Conservation (phyloP, 371 early-diverging fungal genomes). For the Rhizopus stolonifer region DNA sequence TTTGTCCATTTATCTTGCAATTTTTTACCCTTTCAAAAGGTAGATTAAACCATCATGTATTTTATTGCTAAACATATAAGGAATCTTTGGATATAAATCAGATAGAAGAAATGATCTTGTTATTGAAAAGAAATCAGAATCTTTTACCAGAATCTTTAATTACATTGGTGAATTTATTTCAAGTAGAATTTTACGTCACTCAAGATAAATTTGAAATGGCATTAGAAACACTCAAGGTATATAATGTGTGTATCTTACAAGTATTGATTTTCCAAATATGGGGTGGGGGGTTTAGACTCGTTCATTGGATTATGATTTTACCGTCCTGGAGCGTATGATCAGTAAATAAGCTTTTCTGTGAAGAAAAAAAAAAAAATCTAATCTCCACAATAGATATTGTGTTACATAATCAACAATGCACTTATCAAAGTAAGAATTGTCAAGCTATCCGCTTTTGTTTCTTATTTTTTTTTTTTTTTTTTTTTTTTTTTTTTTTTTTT, state of each 20-base stretch:
- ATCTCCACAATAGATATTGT: slow-evolving; percentile 2
- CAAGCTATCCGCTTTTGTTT: too few relatives aligned
- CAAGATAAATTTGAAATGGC: slow-evolving; percentile 12
- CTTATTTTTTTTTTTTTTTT: too few relatives aligned
- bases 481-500: background rate
- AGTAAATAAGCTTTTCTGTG: background rate
- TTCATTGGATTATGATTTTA: background rate
- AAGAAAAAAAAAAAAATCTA: background rate
- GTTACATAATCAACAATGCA: slow-evolving; percentile 7
- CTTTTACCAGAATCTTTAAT: background rate
- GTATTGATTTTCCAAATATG: too few relatives aligned
- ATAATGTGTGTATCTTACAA: too few relatives aligned
- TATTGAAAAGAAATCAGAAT: background rate
- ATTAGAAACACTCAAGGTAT: slow-evolving; percentile 5
- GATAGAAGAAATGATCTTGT: background rate
- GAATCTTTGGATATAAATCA: background rate
- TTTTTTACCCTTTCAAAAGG: background rate
- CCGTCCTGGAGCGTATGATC: slow-evolving; percentile 14
- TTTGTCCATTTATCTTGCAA: background rate
- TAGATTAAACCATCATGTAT: too few relatives aligned
- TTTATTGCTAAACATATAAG: too few relatives aligned
- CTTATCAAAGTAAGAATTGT: slow-evolving; percentile 16
- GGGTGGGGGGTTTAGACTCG: too few relatives aligned
- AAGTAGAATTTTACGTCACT: slow-evolving; percentile 6
- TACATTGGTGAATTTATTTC: slow-evolving; percentile 4